phyloP scores from a whole-genome alignment of 306 rosid species.

The Canavalia gladiata region DNA sequence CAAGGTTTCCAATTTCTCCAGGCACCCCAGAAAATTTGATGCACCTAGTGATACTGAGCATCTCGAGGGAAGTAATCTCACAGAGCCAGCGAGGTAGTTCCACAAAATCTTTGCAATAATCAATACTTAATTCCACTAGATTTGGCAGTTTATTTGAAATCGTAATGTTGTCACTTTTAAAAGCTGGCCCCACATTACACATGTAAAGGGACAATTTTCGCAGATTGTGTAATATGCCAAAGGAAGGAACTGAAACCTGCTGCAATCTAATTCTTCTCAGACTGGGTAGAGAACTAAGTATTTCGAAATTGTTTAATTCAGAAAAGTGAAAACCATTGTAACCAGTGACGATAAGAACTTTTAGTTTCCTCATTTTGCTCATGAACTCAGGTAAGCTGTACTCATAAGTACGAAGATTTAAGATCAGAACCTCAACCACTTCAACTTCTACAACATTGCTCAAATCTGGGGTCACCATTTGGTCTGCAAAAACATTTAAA shows the following conservation, averaged over 20 bases:
- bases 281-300: constrained; percentile 43
- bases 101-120: constrained; percentile 51
- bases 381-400: constrained; percentile 21
- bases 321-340: constrained; percentile 23
- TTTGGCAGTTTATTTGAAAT: constrained; percentile 45
- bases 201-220: constrained; percentile 47
- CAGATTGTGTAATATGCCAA: constrained; percentile 33
- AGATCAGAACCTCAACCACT: constrained; percentile 60
- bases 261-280: constrained; percentile 61
- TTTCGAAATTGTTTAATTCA: constrained; percentile 46
- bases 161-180: not conserved
- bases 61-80: constrained; percentile 27
- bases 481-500: constrained; percentile 51
- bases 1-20: constrained; percentile 34
- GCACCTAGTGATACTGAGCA: constrained; percentile 49
- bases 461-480: constrained; percentile 46
- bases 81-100: constrained; percentile 40
- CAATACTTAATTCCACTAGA: constrained; percentile 49
- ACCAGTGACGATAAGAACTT: constrained; percentile 24
- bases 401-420: constrained; percentile 49
- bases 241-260: constrained; percentile 50
- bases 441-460: constrained; percentile 43
- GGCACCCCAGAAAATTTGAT: constrained; percentile 28
- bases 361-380: constrained; percentile 23
- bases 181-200: constrained; percentile 36